Base-by-base conservation (phyloP, 257 asterid genomes). In the Jacaranda copaia region DNA sequence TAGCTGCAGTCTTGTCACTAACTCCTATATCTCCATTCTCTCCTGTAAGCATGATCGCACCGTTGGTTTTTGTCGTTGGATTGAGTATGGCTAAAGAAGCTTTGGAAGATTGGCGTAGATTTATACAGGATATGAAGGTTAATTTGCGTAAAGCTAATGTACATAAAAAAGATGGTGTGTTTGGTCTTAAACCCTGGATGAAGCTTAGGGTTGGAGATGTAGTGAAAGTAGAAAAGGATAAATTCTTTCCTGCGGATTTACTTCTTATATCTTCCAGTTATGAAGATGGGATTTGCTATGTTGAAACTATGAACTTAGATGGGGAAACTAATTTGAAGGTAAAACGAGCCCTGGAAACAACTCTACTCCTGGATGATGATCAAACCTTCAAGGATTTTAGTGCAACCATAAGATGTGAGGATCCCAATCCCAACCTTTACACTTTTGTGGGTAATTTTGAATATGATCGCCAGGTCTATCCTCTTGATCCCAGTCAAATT, bases 311-410 rank as follows among this genome's bases (percentile, higher is more conserved):
- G 99, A 96, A 96, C 87, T 87, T 96, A 72, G 99, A 96, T 38
- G 99, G 99, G 72, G 99, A 96, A 88, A 96, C 99, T 61, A 96
- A 96, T 87, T 89, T 96, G 85, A 96, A 96, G 85, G 97, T 96
- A 55, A 96, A 96, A 82, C 88, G 96, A 77, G 83, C 96, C 45
- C 73, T 93, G 70, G 99, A 96, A 87, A 87, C 84, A 45, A 96
- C 99, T 6, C 78, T 90, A 70, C 86, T 89, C 20, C 75, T 92
- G 61, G 97, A 90, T 12, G 95, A 93, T 59, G 97, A 90, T 48
- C 80, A 75, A 12, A 20, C 90, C 65, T 93, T 96, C 87, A 90
- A 82, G 85, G 94, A 93, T 46, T 90, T 96, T 70, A 79, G 69
- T 10, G 99, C 93, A 52, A 85, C 87, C 80, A 82, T 96, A 73